Evolutionary conservation across 1,284 basidiomycete genomes (phyloP), one percentile per base, ranked within the genome.

Genomic region (Boletus subluridellus): DNA sequence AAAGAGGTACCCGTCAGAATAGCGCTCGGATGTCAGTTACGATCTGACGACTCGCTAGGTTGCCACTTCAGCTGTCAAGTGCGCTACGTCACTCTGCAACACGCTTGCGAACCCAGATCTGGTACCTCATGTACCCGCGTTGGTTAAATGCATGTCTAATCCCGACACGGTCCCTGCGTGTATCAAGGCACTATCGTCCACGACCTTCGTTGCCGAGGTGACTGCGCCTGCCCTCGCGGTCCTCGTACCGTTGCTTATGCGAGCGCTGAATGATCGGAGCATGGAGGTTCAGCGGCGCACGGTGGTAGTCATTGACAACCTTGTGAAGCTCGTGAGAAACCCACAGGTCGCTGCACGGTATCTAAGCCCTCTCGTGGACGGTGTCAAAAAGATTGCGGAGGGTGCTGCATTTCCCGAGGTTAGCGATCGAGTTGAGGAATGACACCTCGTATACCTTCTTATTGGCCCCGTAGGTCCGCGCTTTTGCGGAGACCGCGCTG

Each of bases 121-220:
- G 62, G 82, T 85, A 55, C 91, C 93, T 41, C 96, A 98, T 76
- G 92, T 97, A 59, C 87, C 91, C 47, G 82, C 86, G 49, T 87
- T 99, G 61, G 95, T 99, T 62, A 93, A 92, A 74, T 94, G 94
- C 75, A 99, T 99, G 96, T 86, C 90, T 52, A 88, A 94, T 66
- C 93, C 96, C 5, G 84, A 86, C 63, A 79, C 86, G 46, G 95
- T 98, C 21, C 86, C 95, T 10, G 88, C 89, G 44, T 97, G 95
- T 69, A 95, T 99, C 84, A 99, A 99, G 80, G 87, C 94, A 50
- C 82, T 98, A 10, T 95, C 94, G 8, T 90, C 86, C 58, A 95
- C 94, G 42, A 98, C 96, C 15, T 99, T 98, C 68, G 97, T 99
- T 60, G 93, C 95, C 55, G 96, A 99, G 77, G 95, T 99, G 66